phyloP scores from a whole-genome alignment of 2,329 filamentous ascomycete species.

The Epichloe aotearoae region DNA sequence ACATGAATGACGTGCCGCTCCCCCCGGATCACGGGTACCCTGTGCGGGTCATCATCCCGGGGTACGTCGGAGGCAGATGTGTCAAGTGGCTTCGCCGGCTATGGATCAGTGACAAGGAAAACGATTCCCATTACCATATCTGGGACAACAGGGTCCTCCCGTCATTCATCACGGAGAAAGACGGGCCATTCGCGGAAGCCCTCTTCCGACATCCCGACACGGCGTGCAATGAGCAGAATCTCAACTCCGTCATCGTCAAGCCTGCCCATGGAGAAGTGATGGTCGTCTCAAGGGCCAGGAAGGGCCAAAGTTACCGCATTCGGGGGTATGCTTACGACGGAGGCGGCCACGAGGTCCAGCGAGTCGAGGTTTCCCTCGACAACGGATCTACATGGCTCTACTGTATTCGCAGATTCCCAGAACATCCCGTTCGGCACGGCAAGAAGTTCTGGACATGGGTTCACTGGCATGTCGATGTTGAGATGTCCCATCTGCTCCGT shows the following conservation, averaged over 20 bases:
- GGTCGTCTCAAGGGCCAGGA: constrained; percentile 21
- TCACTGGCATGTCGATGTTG: constrained; percentile 37
- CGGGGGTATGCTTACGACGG: constrained; percentile 29
- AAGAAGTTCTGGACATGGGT: constrained; percentile 42
- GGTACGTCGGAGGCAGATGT: constrained; percentile 28
- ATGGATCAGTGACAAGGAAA: constrained; percentile 28
- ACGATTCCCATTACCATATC: constrained; percentile 30
- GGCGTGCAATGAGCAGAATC: constrained; percentile 32
- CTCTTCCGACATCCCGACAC: constrained; percentile 36
- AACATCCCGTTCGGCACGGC: constrained; percentile 34
- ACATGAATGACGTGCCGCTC: constrained; percentile 30
- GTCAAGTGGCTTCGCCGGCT: constrained; percentile 35
- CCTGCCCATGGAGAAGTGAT: constrained; percentile 33
- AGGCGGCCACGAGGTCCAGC: constrained; percentile 33
- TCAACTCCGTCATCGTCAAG: constrained; percentile 33
- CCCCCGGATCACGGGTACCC: constrained; percentile 34
- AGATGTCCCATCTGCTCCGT: constrained; percentile 27
- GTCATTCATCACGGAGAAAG: constrained; percentile 32
- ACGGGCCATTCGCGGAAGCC: constrained; percentile 31
- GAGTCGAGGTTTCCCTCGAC: constrained; percentile 35
- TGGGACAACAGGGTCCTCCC: constrained; percentile 35
- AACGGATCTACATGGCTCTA: constrained; percentile 28
- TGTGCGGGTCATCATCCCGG: constrained; percentile 26
- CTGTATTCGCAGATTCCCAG: constrained; percentile 25
- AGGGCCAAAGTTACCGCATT: constrained; percentile 23